Evolutionary conservation across 2,329 filamentous ascomycete genomes (phyloP).

Genomic region (Cercospora sp.): DNA sequence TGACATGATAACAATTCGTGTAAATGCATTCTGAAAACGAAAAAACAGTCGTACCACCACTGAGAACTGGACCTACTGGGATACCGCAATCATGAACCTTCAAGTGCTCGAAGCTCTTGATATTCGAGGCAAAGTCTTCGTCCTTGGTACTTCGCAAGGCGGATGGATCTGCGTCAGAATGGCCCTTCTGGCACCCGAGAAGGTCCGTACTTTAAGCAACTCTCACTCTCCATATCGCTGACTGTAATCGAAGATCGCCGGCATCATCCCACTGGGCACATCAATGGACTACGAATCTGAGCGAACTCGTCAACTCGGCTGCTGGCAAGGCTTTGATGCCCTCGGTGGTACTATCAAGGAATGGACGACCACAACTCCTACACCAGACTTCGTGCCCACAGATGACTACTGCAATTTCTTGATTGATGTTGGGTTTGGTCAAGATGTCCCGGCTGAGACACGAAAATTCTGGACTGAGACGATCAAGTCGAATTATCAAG

Average conservation of each 20-base stretch:
- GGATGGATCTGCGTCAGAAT: constrained; percentile 55
- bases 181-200: constrained; percentile 52
- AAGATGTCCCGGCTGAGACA: constrained; percentile 40
- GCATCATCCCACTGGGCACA: constrained; percentile 55
- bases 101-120: constrained; percentile 44
- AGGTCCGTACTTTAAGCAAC: constrained; percentile 35
- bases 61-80: constrained; percentile 58
- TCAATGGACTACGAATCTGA: constrained; percentile 54
- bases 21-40: neutral
- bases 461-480: constrained; percentile 48
- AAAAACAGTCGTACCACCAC: constrained; percentile 36
- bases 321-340: constrained; percentile 49
- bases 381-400: constrained; percentile 46
- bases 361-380: constrained; percentile 44
- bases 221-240: neutral
- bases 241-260: constrained; percentile 44
- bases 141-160: constrained; percentile 55
- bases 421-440: constrained; percentile 50
- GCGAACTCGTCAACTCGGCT: constrained; percentile 46
- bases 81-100: constrained; percentile 44
- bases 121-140: constrained; percentile 47
- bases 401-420: constrained; percentile 49
- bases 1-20: neutral
- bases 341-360: constrained; percentile 41
- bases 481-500: constrained; percentile 49